Evolutionary conservation across 1,284 basidiomycete species (phyloP).

Genomic region (Mycena citricolor): DNA sequence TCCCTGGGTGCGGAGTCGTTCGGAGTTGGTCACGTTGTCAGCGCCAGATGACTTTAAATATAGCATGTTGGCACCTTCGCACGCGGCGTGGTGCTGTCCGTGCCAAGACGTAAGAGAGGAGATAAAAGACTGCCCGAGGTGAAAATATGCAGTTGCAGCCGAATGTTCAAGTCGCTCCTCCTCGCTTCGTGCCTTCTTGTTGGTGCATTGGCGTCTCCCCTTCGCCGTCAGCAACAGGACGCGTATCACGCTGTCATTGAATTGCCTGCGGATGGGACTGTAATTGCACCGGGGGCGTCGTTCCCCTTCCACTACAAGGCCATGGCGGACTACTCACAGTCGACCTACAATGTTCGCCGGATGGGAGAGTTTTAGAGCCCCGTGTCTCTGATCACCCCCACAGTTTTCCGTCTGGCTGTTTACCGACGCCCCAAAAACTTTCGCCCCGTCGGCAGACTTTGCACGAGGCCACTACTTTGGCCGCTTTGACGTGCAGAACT

Average conservation of each 20-base stretch:
- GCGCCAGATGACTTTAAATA: no score
- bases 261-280: slow-evolving; percentile 27
- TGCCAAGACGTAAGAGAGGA: no score
- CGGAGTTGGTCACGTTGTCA: no score
- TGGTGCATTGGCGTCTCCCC: slow-evolving; percentile 4
- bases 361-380: no score
- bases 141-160: no score
- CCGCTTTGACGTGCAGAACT: slow-evolving; percentile 38
- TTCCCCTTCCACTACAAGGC: slow-evolving; percentile 37
- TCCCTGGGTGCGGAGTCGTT: no score
- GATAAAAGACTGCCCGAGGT: no score
- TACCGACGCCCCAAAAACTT: slow-evolving; percentile 25
- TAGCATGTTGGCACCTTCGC: no score
- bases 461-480: slow-evolving; percentile 41
- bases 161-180: no score
- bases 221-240: slow-evolving; percentile 1
- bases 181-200: no score
- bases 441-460: slow-evolving; percentile 30
- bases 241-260: slow-evolving; percentile 16
- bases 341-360: slow-evolving; percentile 33
- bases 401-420: slow-evolving; percentile 36
- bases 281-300: slow-evolving; percentile 28
- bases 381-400: background rate
- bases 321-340: slow-evolving; percentile 41
- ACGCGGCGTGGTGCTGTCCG: no score